phyloP scores from a whole-genome alignment of 2,329 filamentous ascomycete species.

The Madurella fahalii region DNA sequence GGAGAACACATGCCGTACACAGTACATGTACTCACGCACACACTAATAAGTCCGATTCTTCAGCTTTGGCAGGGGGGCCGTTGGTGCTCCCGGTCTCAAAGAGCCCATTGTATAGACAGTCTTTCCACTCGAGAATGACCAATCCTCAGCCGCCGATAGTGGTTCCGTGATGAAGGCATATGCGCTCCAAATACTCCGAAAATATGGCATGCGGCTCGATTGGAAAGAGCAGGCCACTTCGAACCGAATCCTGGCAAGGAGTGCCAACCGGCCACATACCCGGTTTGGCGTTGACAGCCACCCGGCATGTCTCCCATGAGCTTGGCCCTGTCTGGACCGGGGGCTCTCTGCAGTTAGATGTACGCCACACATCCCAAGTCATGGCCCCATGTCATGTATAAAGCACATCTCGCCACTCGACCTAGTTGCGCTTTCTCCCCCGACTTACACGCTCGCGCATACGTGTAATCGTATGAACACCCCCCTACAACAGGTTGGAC shows the following conservation, averaged over 20 bases:
- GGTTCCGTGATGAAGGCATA: not conserved
- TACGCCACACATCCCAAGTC: not conserved
- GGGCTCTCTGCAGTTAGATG: slow-evolving; percentile 4
- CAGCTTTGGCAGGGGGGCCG: too few species aligned
- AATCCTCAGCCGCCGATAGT: too few species aligned
- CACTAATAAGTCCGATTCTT: too few species aligned
- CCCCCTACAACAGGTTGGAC: not conserved
- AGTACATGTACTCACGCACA: too few species aligned
- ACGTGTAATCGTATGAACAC: not conserved
- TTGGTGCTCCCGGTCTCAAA: too few species aligned
- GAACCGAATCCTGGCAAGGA: slow-evolving; percentile 14
- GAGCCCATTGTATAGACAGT: too few species aligned
- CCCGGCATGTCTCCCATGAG: slow-evolving; percentile 13
- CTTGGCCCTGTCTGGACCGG: slow-evolving; percentile 3
- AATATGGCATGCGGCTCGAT: not conserved
- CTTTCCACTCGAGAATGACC: too few species aligned
- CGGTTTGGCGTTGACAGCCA: slow-evolving; percentile 11
- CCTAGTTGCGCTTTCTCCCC: not conserved
- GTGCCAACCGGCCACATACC: slow-evolving; percentile 10
- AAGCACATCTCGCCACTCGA: slow-evolving; percentile 2
- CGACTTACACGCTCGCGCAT: not conserved
- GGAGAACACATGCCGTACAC: too few species aligned
- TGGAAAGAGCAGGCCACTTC: slow-evolving; percentile 8
- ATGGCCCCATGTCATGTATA: slow-evolving; percentile 1
- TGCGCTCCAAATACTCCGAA: not conserved